A percentile compares a stretch with the other conserved stretches of the same genome.
These are phyloP conservation scores for Phytophthora crassamura DNA, from an alignment of 352 stramenopile species.

Conservation along the genomic window DNA sequence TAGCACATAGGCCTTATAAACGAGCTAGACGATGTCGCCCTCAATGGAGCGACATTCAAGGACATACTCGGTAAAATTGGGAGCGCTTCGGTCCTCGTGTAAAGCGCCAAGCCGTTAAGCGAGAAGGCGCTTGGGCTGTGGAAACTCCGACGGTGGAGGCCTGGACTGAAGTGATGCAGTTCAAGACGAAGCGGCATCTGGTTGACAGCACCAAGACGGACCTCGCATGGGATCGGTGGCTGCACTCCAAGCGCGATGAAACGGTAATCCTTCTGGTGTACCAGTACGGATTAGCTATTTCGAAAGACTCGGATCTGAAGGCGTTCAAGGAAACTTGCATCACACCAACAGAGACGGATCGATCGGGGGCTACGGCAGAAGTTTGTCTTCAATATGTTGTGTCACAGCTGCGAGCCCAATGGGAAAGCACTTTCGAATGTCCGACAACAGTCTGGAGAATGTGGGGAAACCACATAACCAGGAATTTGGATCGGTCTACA, in stretches of 20 bases:
- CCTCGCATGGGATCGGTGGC: slow-evolving; percentile 2
- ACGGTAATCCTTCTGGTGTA: slow-evolving; percentile 11
- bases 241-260: background rate
- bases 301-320: background rate
- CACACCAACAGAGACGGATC: background rate
- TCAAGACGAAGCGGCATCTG: slow-evolving; percentile 6
- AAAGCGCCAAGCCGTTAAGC: too few relatives aligned
- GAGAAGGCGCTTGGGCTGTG: background rate
- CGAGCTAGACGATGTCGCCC: too few relatives aligned
- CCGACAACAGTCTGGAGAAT: background rate
- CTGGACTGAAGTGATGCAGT: slow-evolving; percentile 15
- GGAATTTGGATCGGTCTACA: background rate
- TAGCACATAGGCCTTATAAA: too few relatives aligned
- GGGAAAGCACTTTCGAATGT: background rate
- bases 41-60: too few relatives aligned
- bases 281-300: slow-evolving; percentile 2
- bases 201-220: slow-evolving; percentile 7
- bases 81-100: too few relatives aligned
- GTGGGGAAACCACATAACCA: background rate
- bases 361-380: slow-evolving; percentile 14
- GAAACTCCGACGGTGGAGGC: background rate
- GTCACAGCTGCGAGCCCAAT: background rate
- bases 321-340: slow-evolving; percentile 2
- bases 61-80: too few relatives aligned
- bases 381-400: slow-evolving; percentile 6